Evolutionary conservation across 202 grass and related monocot species (phyloP).

Genomic region (Cymbopogon flexuosus): DNA sequence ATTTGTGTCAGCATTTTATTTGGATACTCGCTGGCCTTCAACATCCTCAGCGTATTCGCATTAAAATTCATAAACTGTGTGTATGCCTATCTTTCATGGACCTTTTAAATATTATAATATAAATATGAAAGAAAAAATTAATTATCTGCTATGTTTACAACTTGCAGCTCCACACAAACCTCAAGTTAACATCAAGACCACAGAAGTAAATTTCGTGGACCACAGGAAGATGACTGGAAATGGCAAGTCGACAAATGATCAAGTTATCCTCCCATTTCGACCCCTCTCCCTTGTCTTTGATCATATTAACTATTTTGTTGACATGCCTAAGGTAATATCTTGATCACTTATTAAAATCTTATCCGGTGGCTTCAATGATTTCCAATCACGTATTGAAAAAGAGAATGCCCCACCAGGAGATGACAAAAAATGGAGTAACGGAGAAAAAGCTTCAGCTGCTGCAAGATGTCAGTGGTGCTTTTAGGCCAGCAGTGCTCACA

Average conservation of each 20-base stretch:
- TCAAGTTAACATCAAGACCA: conserved; percentile 38
- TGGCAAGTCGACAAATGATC: conserved; percentile 19
- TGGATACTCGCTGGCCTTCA: conserved; percentile 67
- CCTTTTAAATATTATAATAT: background rate
- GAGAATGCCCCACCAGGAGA: conserved; percentile 42
- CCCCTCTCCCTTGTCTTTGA: conserved; percentile 62
- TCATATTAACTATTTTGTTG: conserved; percentile 70
- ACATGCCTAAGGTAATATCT: conserved; percentile 69
- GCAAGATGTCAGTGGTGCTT: conserved; percentile 65
- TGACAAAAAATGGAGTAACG: conserved; percentile 49
- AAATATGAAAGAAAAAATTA: conserved; percentile 3
- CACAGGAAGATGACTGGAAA: conserved; percentile 21
- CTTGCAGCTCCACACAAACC: conserved; percentile 57
- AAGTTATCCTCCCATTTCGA: conserved; percentile 49
- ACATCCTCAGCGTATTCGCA: conserved; percentile 82
- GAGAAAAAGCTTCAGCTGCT: conserved; percentile 65
- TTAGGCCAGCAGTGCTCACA: conserved; percentile 69
- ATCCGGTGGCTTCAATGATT: background rate
- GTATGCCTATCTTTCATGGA: conserved; percentile 19
- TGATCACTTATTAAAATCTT: conserved; percentile 19
- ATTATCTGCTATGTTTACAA: background rate
- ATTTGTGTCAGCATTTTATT: conserved; percentile 65
- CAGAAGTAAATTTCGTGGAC: conserved; percentile 22
- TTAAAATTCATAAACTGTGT: conserved; percentile 69
- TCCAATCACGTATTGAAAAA: conserved; percentile 25